A percentile compares a stretch with the other conserved stretches of the same genome.
Evolutionary conservation across 1,139 yeast species (phyloP).

Genomic region (Spathaspora sp.): DNA sequence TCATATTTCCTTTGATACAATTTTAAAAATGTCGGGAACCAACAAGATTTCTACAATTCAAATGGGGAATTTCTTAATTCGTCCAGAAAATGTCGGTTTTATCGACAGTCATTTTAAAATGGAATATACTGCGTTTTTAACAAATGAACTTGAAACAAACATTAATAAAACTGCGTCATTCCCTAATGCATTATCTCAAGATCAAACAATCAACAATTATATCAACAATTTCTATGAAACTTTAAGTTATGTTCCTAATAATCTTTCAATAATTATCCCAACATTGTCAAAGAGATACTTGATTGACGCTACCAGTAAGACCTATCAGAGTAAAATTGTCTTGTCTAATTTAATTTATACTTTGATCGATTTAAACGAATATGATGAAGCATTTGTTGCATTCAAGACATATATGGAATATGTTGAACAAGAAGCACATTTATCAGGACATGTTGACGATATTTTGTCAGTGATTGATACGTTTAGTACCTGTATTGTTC

Average conservation of each 20-base stretch:
- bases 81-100: constrained; percentile 22
- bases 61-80: constrained; percentile 30
- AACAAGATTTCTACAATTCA: constrained; percentile 29
- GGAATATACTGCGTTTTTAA: constrained; percentile 31
- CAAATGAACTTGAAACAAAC: constrained; percentile 22
- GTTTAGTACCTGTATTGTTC: constrained; percentile 33
- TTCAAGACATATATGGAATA: constrained; percentile 39
- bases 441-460: constrained; percentile 34
- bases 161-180: constrained; percentile 23
- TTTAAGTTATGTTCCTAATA: constrained; percentile 24
- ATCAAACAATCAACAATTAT: constrained; percentile 25
- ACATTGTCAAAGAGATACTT: constrained; percentile 33
- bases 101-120: constrained; percentile 25
- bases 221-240: constrained; percentile 37
- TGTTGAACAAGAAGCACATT: constrained; percentile 34
- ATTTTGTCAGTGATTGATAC: constrained; percentile 37
- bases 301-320: constrained; percentile 29
- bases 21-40: constrained; percentile 20
- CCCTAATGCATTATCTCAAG: constrained; percentile 33
- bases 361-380: constrained; percentile 36
- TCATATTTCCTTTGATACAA: constrained; percentile 20
- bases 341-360: constrained; percentile 34
- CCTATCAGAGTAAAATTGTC: constrained; percentile 40
- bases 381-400: constrained; percentile 47
- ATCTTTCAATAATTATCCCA: constrained; percentile 24